Base-by-base conservation (phyloP, 768 basidiomycete species). In the Boletus coccyginus region DNA sequence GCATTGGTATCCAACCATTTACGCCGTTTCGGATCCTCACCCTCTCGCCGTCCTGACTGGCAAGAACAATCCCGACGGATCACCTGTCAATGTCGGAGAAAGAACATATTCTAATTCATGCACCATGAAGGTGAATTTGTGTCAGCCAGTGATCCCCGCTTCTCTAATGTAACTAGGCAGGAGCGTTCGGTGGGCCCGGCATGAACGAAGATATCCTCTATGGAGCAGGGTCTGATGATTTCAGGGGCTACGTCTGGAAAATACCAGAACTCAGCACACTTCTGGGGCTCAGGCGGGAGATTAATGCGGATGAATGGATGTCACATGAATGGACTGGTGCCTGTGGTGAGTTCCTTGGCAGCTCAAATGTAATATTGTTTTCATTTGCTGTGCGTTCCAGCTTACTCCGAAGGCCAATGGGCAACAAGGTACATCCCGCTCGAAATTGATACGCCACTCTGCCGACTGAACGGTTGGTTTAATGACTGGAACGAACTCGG, bases 171-270 rank as follows among this genome's bases (percentile, higher is more conserved):
- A 38, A 60, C 47, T 55, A 92, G 88, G 87, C 91, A 57, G 90
- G 89, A 4, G 81, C 83, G 7, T 92, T 94, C 59, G 88, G 91
- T 38, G 81, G 83, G 3, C 78, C 79, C 2, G 80, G 79, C 5
- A 63, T 79, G 31, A 75, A 79, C 46, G 70, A 62, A 24, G 87
- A 88, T 52, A 68, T 77, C 32, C 82, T 86, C 62, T 93, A 86
- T 64, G 79, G 79, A 36, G 81, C 81, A n/a, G 92, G 92, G 16
- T 92, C 89, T 12, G 92, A 94, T 66, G 89, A 93, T 68, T 93
- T 92, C 66, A 77, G 84, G 38, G 82, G 78, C 19, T 93, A 93
- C 60, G 67, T 91, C 24, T 94, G 92, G 92, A 82, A 80, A 60
- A 74, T 94, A 36, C 91, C 92, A 5, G 64, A 78, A 13, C 58